Evolutionary conservation across 495 filamentous ascomycete species (phyloP), one percentile per base, ranked within the genome.

Genomic region (Collariella sp.): DNA sequence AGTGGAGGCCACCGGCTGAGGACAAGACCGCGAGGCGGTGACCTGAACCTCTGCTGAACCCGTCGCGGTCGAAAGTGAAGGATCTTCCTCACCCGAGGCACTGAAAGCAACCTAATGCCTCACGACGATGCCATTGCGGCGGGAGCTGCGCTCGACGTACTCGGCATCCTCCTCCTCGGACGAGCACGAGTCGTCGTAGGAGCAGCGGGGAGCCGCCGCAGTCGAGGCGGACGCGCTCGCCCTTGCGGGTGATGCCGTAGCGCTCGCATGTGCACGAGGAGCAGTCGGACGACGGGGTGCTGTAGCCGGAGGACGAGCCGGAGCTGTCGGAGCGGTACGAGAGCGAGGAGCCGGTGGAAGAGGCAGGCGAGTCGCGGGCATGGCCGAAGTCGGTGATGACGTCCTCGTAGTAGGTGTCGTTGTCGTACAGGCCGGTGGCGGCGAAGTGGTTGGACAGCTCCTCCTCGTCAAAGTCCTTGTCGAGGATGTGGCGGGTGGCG

Each of bases 181-280:
- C 62, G 72, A 83, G 67, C 78, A 83, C 2, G 77, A 80, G 60
- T 83, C 79, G 55, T 78, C 77, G 73, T 86, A 91, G 54, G 86
- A 86, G 69, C 90, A 96, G 65, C 89, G 83, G 55, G n/a, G 80
- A 74, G 56, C 90, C 90, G 41, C 89, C 89, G 62, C 90, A 96
- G 79, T 96, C 90, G 57, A 96, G 82, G 80, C 89, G 93, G 80
- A 96, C 85, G 52, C 89, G 81, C 66, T 90, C 85, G 56, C 90
- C 90, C 73, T 83, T 83, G 72, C 89, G 87, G 54, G 90, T 96
- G 77, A 96, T 94, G 52, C 90, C 90, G 76, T 93, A 96, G 76
- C 90, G 88, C 62, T 96, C 87, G 72, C 90, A 96, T 55, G 81
- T 85, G 79, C 90, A 96, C 66, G 70, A 70, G 58, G 70, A 68